Conservation (phyloP, 495 filamentous ascomycete species). For the Penicillium canariense region DNA sequence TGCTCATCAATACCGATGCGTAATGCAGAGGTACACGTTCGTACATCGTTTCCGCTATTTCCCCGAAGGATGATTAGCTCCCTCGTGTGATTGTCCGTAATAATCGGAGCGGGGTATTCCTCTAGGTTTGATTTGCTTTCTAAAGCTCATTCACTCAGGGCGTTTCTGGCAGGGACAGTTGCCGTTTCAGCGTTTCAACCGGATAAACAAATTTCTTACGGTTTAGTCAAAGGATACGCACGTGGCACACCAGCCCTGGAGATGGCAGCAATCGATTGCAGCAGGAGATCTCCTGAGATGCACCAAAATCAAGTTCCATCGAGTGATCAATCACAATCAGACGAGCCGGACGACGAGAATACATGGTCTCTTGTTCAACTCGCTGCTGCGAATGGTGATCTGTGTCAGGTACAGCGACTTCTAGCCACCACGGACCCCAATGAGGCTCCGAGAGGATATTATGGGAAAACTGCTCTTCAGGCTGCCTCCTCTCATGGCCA, state of each 20-base stretch:
- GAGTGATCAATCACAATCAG: neutral
- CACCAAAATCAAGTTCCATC: neutral
- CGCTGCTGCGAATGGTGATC: constrained; percentile 2
- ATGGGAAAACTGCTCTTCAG: constrained; percentile 14
- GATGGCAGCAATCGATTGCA: neutral
- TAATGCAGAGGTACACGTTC: neutral
- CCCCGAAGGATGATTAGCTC: neutral
- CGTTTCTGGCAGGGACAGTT: neutral
- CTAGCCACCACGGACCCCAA: constrained; percentile 5
- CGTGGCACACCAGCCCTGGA: neutral
- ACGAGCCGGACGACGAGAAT: constrained; percentile 1
- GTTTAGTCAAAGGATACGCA: neutral
- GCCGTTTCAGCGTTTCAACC: neutral
- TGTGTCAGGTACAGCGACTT: constrained; percentile 4
- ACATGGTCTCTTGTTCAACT: constrained; percentile 10
- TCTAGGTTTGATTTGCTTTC: neutral
- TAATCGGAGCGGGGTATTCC: neutral
- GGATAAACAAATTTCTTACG: neutral
- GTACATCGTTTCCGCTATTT: neutral
- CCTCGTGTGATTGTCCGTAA: neutral
- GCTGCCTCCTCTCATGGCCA: constrained; percentile 11
- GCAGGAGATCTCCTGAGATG: neutral
- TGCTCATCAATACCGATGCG: too few relatives aligned
- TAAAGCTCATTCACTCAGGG: too few relatives aligned
- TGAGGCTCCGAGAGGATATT: constrained; percentile 9